Evolutionary conservation across 169 alveolate species (phyloP), one percentile per base, ranked within the genome.

Genomic region (Plasmodium coatneyi): DNA sequence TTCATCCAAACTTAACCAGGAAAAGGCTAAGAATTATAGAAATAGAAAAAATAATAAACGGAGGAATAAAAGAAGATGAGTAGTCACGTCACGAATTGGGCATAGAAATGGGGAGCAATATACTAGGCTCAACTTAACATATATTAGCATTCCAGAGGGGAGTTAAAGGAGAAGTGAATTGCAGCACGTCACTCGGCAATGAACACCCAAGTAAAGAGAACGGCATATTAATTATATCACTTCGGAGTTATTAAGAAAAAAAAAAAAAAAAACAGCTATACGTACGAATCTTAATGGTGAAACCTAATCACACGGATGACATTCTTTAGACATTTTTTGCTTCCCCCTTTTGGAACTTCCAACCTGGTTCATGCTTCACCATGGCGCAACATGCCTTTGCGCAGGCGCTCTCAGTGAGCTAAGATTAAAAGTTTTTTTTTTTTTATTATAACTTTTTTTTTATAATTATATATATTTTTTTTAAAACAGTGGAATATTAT

Each of bases 11-110:
- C 16, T 41, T 22, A 34, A 30, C 28, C 19, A 79, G 3, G 84
- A 79, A 43, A 79, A 16, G 70, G 6, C 84, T 25, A 79, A 79
- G 16, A 39, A 79, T 41, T 36, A 79, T 28, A 79, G 16, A 79
- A 41, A 79, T 43, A 79, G 22, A 22, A 79, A 79, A 79, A 41
- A 41, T 25, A 79, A 19, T n/a, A 79, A 79, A 41, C 25, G 32
- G 54, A 79, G 54, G 30, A 41, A 79, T 30, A 49, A 43, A 22
- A 28, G 19, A 36, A 39, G 71, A 79, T 79, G 32, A 79, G 16
- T 30, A 14, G 28, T 39, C 39, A 22, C 39, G 36, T 36, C 22
- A 14, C 19, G 30, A 79, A 79, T 3, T 16, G 28, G 32, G 7
- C n/a, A 70, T 32, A 39, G 71, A n/a, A 79, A 79, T 36, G 70